phyloP scores from a whole-genome alignment of 441 rosid species.

The Adansonia grandidieri region DNA sequence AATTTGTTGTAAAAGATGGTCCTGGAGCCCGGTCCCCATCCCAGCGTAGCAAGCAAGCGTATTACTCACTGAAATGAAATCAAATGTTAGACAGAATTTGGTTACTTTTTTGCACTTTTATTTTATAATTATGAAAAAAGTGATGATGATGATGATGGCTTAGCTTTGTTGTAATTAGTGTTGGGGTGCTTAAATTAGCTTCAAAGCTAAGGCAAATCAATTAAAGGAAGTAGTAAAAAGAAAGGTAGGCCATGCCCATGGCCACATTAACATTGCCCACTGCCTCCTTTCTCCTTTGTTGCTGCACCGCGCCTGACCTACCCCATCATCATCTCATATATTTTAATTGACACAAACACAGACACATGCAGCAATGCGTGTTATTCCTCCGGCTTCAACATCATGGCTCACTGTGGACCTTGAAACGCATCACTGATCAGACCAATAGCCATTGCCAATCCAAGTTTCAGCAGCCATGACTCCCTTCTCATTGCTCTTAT shows the following conservation, averaged over 20 bases:
- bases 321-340: conserved; percentile 19
- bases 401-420: conserved; percentile 1
- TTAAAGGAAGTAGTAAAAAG: conserved; percentile 29
- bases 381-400: conserved; percentile 13
- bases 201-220: conserved; percentile 63
- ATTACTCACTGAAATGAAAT: neutral
- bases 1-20: neutral
- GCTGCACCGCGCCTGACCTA: conserved; percentile 6
- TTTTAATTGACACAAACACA: conserved; percentile 21
- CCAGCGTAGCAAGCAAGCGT: conserved; percentile 5
- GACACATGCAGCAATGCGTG: conserved; percentile 6
- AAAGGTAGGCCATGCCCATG: conserved; percentile 26
- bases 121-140: neutral
- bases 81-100: neutral
- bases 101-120: neutral
- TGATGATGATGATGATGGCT: conserved; percentile 24
- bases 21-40: neutral
- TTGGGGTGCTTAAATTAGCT: conserved; percentile 52
- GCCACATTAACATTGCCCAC: neutral
- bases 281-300: conserved; percentile 26
- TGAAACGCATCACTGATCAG: conserved; percentile 28
- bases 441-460: neutral
- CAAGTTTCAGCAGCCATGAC: conserved; percentile 37
- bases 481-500: conserved; percentile 37
- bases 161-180: conserved; percentile 5